Conservation (phyloP, 441 rosid species). For the Sinapis alba region DNA sequence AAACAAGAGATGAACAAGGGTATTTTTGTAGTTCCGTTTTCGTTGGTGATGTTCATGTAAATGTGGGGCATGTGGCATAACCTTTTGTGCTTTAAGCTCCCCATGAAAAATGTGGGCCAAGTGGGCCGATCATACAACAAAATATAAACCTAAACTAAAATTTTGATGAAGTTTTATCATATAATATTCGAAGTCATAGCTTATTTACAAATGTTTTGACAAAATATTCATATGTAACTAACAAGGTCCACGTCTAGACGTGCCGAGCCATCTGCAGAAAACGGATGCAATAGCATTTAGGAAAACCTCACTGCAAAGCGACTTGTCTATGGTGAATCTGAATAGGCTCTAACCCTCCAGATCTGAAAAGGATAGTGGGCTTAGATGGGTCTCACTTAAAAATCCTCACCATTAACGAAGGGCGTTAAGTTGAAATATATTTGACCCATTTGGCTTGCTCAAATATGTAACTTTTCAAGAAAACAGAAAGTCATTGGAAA, state of each 20-base stretch:
- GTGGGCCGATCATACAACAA: slow-evolving; percentile 8
- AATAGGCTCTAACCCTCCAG: not conserved
- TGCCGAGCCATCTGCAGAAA: not conserved
- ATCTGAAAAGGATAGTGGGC: slow-evolving; percentile 1
- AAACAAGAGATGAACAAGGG: not conserved
- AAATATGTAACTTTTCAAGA: not conserved
- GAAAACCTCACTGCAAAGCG: not conserved
- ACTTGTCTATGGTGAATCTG: not conserved
- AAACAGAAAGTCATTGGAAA: not conserved
- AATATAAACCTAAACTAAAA: not conserved
- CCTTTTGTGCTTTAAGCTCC: slow-evolving; percentile 25
- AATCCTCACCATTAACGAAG: not conserved
- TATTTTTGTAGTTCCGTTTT: not conserved
- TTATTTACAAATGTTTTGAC: no score
- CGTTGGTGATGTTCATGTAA: slow-evolving; percentile 7
- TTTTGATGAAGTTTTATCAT: not conserved
- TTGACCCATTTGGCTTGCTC: not conserved
- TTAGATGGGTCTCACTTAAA: not conserved
- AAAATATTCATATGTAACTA: no score
- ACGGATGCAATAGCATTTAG: not conserved
- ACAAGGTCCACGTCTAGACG: no score
- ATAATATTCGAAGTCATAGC: not conserved
- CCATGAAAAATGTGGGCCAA: slow-evolving; percentile 8
- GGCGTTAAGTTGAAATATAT: not conserved
- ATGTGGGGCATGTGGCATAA: slow-evolving; percentile 23